Evolutionary conservation across 2,329 filamentous ascomycete genomes (phyloP).

Genomic region (Aaosphaeria arxii): DNA sequence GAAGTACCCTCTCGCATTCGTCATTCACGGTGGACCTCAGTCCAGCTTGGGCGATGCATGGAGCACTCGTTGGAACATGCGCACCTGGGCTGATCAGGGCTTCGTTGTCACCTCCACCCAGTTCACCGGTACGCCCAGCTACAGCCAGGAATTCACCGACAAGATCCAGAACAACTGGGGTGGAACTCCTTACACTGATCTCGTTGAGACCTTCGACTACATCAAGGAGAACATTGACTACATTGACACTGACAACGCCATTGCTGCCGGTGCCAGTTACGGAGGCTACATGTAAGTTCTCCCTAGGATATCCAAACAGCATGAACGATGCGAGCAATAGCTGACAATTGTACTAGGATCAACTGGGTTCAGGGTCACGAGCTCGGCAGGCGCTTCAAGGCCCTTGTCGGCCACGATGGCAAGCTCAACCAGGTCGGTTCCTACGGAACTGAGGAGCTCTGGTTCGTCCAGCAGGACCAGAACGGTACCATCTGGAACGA

Average conservation of each 20-base stretch:
- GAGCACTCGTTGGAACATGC: slow-evolving; percentile 81
- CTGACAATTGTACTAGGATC: slow-evolving; percentile 12
- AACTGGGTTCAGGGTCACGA: slow-evolving; percentile 89
- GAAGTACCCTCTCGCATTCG: slow-evolving; percentile 73
- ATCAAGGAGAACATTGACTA: slow-evolving; percentile 64
- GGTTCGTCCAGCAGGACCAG: slow-evolving; percentile 49
- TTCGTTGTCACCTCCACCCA: slow-evolving; percentile 80
- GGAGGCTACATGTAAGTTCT: slow-evolving; percentile 39
- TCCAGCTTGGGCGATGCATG: slow-evolving; percentile 70
- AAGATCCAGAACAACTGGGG: slow-evolving; percentile 81
- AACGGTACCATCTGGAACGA: slow-evolving; percentile 38
- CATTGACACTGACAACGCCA: slow-evolving; percentile 67
- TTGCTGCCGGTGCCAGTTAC: slow-evolving; percentile 65
- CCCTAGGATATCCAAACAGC: background rate
- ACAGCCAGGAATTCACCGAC: slow-evolving; percentile 73
- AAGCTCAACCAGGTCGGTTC: slow-evolving; percentile 61
- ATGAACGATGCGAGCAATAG: background rate
- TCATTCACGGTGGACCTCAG: slow-evolving; percentile 83
- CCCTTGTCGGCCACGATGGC: slow-evolving; percentile 83
- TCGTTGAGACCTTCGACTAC: slow-evolving; percentile 76
- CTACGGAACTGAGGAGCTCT: slow-evolving; percentile 51
- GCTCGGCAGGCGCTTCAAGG: slow-evolving; percentile 80
- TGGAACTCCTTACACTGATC: slow-evolving; percentile 75
- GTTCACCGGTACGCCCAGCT: slow-evolving; percentile 78
- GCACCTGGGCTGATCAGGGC: slow-evolving; percentile 81